phyloP scores from a whole-genome alignment of 208 protist species.

The Polymyxa betae region DNA sequence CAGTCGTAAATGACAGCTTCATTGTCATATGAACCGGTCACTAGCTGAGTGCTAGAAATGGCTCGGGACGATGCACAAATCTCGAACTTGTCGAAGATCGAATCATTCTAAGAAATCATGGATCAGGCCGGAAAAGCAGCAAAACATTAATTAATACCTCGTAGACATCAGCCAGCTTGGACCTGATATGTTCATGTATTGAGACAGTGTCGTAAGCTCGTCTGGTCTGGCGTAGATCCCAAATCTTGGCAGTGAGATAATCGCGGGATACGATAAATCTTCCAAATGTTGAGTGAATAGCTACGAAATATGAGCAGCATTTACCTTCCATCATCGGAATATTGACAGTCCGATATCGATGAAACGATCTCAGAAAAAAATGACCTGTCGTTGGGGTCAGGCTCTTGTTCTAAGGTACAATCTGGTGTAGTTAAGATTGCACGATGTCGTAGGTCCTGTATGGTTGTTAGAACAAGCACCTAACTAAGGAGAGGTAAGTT shows the following conservation, averaged over 20 bases:
- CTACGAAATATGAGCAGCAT: not conserved
- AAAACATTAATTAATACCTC: not conserved
- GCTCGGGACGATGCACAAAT: not conserved
- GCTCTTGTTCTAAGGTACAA: not conserved
- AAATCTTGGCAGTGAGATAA: conserved; percentile 1
- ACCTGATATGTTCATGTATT: not conserved
- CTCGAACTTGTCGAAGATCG: conserved; percentile 47
- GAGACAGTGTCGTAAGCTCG: not conserved
- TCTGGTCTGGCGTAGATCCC: not conserved
- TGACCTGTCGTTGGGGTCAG: not conserved
- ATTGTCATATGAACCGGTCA: conserved; percentile 34
- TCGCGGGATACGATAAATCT: not conserved
- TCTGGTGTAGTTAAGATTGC: not conserved
- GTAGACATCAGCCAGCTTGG: not conserved
- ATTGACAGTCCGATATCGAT: not conserved
- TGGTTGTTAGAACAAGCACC: not conserved
- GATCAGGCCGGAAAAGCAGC: not conserved
- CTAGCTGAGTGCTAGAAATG: not conserved
- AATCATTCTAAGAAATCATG: conserved; percentile 14
- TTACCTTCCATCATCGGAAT: not conserved
- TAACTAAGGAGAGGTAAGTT: not conserved
- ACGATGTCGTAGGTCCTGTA: not conserved
- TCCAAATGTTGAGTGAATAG: not conserved
- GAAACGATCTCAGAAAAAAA: conserved; percentile 50
- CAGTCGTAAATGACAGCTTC: conserved; percentile 51